phyloP scores from a whole-genome alignment of 805 yeast species.

The Metschnikowia bowlesiae region DNA sequence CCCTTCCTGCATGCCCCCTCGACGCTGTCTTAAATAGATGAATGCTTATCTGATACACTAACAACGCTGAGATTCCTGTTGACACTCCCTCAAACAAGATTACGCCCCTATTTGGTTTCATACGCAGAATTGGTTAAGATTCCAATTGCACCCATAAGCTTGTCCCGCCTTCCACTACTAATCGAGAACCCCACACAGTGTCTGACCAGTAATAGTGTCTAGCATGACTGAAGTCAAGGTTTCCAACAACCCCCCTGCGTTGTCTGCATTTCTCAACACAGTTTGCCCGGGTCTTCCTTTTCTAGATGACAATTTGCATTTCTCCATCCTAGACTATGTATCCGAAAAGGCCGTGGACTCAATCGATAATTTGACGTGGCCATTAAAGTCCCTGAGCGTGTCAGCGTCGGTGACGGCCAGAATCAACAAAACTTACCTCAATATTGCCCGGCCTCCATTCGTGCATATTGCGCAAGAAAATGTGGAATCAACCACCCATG shows the following conservation, averaged over 20 bases:
- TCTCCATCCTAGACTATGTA: slow-evolving; percentile 17
- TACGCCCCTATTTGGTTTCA: background rate
- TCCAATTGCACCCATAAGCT: background rate
- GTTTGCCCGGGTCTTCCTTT: slow-evolving; percentile 34
- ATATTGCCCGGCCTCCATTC: slow-evolving; percentile 37
- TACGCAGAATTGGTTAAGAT: background rate
- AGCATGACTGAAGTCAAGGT: slow-evolving; percentile 9
- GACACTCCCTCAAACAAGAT: background rate
- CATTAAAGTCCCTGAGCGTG: slow-evolving; percentile 18
- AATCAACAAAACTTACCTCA: slow-evolving; percentile 26
- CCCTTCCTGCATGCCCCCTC: background rate
- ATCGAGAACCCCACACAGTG: background rate
- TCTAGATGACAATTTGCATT: slow-evolving; percentile 34
- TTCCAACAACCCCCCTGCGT: slow-evolving; percentile 22
- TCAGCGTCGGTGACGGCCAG: slow-evolving; percentile 14
- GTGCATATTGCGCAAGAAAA: slow-evolving; percentile 16
- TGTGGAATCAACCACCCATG: slow-evolving; percentile 49
- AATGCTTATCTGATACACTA: background rate
- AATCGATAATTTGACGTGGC: slow-evolving; percentile 22
- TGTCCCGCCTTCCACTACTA: background rate
- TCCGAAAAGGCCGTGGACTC: slow-evolving; percentile 5
- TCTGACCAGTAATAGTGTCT: background rate
- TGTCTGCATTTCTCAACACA: slow-evolving; percentile 28
- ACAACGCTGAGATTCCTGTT: background rate
- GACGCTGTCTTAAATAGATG: background rate